Evolutionary conservation across 352 stramenopile species (phyloP).

Genomic region (Phytophthora ohioensis): DNA sequence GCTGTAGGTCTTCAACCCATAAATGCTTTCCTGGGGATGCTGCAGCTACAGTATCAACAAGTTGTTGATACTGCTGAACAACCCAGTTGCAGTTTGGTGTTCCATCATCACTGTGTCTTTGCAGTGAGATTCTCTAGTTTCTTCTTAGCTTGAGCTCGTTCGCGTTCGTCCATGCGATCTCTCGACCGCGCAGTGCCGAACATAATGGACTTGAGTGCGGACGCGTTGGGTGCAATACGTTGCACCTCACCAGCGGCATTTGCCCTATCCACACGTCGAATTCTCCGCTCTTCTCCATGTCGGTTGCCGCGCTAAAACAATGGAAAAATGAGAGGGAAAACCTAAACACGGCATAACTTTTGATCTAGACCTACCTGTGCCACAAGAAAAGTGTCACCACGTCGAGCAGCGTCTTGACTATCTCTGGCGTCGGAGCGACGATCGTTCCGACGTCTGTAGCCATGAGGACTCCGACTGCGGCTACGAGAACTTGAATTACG

Average conservation of each 20-base stretch:
- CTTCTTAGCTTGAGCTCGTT: conserved; percentile 32
- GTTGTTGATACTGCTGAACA: too few species aligned
- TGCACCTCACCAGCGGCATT: neutral
- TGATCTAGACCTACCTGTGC: conserved; percentile 12
- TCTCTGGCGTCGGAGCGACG: neutral
- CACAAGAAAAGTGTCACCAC: neutral
- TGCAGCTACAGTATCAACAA: too few species aligned
- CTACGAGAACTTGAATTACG: conserved; percentile 13
- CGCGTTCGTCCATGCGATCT: conserved; percentile 36
- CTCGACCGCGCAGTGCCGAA: conserved; percentile 36
- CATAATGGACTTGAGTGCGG: conserved; percentile 31
- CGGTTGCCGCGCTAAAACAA: neutral
- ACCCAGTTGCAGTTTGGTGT: conserved; percentile 44
- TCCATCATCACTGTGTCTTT: conserved; percentile 39
- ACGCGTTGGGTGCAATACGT: conserved; percentile 35
- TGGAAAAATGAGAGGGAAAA: neutral
- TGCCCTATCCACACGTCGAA: conserved; percentile 7
- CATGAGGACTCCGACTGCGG: conserved; percentile 27
- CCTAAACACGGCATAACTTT: conserved; percentile 11
- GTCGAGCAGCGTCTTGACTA: conserved; percentile 1
- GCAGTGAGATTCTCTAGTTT: conserved; percentile 31
- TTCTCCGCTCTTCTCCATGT: conserved; percentile 5
- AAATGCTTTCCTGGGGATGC: too few species aligned
- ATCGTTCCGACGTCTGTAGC: neutral
- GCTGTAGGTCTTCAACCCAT: too few species aligned